These are phyloP conservation scores for Anisodus acutangulus DNA, from an alignment of 257 asterid genomes.

Conservation along the genomic window DNA sequence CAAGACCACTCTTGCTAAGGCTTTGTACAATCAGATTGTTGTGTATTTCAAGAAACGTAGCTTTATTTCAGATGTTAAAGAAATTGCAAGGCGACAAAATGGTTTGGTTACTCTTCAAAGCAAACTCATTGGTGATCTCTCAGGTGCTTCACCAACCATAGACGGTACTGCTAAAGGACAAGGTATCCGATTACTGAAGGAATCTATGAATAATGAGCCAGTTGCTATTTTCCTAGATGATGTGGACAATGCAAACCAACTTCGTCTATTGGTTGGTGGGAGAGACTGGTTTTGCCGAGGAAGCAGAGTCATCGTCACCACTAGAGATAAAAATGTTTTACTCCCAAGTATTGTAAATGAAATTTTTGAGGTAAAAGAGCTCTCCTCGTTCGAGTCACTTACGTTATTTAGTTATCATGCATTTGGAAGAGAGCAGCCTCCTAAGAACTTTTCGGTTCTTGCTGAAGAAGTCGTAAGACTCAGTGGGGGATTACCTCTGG, in stretches of 20 bases:
- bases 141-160: not conserved
- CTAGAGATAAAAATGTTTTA: constrained; percentile 38
- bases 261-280: constrained; percentile 28
- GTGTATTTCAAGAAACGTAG: constrained; percentile 35
- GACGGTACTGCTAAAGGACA: not conserved
- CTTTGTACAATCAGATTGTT: constrained; percentile 33
- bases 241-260: constrained; percentile 35
- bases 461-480: constrained; percentile 34
- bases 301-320: constrained; percentile 38
- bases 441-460: constrained; percentile 25
- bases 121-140: constrained; percentile 39
- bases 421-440: constrained; percentile 42
- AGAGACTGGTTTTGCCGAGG: constrained; percentile 40
- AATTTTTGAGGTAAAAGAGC: constrained; percentile 29
- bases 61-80: constrained; percentile 42
- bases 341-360: constrained; percentile 18
- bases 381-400: constrained; percentile 32
- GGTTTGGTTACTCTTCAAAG: constrained; percentile 39
- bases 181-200: constrained; percentile 29
- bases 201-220: not conserved
- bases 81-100: constrained; percentile 15
- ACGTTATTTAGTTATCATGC: constrained; percentile 41
- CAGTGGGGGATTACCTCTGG: constrained; percentile 43
- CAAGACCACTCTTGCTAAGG: constrained; percentile 43
- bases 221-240: constrained; percentile 44